A percentile compares a stretch with the other conserved stretches of the same genome.
Conservation (phyloP, 768 basidiomycete genomes). For the Agaricus sinodeliciosus region DNA sequence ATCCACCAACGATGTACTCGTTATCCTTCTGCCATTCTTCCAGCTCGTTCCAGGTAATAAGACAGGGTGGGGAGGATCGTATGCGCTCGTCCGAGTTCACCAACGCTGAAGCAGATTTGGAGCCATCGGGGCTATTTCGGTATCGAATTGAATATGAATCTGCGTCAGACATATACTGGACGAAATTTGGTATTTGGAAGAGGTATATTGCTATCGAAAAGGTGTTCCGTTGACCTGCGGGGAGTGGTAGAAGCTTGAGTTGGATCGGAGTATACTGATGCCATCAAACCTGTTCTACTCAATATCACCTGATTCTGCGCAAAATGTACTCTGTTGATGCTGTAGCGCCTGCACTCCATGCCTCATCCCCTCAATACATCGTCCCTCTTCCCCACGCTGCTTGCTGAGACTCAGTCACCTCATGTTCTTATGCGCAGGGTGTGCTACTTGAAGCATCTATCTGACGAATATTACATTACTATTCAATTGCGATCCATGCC, state of each 20-base stretch:
- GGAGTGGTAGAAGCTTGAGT: too few relatives aligned
- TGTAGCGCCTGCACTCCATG: not conserved
- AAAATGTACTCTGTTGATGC: not conserved
- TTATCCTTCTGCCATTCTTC: conserved; percentile 71
- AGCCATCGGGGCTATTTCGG: not conserved
- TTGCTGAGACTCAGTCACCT: not conserved
- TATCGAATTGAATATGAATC: not conserved
- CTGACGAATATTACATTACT: not conserved
- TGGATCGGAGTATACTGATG: not conserved
- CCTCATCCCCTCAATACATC: too few relatives aligned
- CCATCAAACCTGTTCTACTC: not conserved
- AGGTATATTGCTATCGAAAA: not conserved
- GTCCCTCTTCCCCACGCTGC: too few relatives aligned
- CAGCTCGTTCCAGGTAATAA: conserved; percentile 48
- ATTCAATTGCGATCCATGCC: not conserved
- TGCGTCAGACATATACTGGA: not conserved
- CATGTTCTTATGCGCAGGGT: not conserved
- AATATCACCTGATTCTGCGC: not conserved
- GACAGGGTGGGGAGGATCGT: conserved; percentile 14
- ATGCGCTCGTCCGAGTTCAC: not conserved
- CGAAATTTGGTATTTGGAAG: not conserved
- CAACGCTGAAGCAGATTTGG: not conserved
- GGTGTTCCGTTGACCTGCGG: too few relatives aligned
- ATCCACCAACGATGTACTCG: conserved; percentile 64
- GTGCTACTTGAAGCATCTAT: not conserved